Base-by-base conservation (phyloP, 2,329 filamentous ascomycete genomes). In the Fusarium albosuccineum region DNA sequence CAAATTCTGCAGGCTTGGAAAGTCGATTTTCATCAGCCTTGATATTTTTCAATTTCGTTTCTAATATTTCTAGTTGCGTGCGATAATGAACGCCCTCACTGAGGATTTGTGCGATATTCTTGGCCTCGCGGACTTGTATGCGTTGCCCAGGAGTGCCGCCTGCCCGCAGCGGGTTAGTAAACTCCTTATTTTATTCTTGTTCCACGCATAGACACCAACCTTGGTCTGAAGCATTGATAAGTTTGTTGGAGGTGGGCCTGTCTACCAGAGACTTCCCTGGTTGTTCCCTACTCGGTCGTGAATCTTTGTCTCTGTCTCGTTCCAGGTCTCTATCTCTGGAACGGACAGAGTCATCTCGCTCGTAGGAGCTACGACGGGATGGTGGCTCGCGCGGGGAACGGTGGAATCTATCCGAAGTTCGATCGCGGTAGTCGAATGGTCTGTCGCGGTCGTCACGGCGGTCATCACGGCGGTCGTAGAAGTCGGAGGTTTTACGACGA, bases 21-120 rank as follows among this genome's bases (percentile, higher is more conserved):
- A 57, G 66, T 3, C 67, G 67, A 6, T 65, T 60, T 29, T 66
- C 54, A 13, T 73, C 70, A 14, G 9, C 10, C 11, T 52, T 52
- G 7, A 66, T 30, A 33, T 49, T 72, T 44, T 61, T 67, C 11
- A 61, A 62, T 30, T 52, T 68, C 9, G 62, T 70, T 5, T 64
- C 64, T 16, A 70, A 66, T 4, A 56, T 44, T 7, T 68, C 61
- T 44, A 66, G 59, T 16, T 68, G 60, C 36, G 63, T 63, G 14
- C 55, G 70, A 52, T 63, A 69, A 44, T 53, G 51, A 5, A 69
- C 58, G 44, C 68, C 68, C 8, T 77, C 68, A 22, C 64, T 68
- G 7, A 76, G n/a, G 2, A 70, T 34, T 11, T 74, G 68, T 14
- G 67, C 57, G 2, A 75, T 11, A 3, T 11, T 27, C 40, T 51